A percentile compares a stretch with the other conserved stretches of the same genome.
Evolutionary conservation across 495 filamentous ascomycete species (phyloP).

Genomic region (Viridothelium virens): DNA sequence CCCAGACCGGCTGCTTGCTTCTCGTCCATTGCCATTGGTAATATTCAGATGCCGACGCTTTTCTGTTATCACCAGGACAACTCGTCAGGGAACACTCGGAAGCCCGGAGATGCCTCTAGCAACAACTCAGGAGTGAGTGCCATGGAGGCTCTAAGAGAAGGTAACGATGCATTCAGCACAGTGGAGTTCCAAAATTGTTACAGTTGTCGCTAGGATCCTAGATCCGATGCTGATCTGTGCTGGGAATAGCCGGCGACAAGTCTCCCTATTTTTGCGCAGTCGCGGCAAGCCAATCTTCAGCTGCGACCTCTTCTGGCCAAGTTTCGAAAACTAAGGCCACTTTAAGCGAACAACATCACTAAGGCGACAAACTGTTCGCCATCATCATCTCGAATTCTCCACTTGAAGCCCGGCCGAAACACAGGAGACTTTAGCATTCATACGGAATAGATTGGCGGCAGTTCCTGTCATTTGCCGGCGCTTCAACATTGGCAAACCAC

Average conservation of each 20-base stretch:
- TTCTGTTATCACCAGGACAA: too few species aligned
- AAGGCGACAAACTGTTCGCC: background rate
- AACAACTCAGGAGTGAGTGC: too few species aligned
- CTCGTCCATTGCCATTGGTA: too few species aligned
- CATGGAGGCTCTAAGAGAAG: too few species aligned
- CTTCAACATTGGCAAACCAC: slow-evolving; percentile 2
- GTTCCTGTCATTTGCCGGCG: background rate
- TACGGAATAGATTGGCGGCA: background rate
- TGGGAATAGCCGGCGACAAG: background rate
- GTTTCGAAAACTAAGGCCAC: background rate
- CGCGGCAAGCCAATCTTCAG: background rate
- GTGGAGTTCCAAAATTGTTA: background rate
- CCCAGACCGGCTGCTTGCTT: background rate
- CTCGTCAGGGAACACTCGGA: too few species aligned
- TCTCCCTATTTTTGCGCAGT: background rate
- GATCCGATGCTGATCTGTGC: background rate
- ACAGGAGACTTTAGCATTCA: background rate
- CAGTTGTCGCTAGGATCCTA: background rate
- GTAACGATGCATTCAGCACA: background rate
- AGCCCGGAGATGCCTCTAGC: too few species aligned
- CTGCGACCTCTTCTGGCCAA: background rate
- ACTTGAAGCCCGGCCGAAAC: background rate
- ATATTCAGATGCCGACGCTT: too few species aligned
- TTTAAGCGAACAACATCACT: background rate
- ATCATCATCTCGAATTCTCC: background rate